Evolutionary conservation across 1,284 basidiomycete genomes (phyloP).

Genomic region (Flammula alnicola): DNA sequence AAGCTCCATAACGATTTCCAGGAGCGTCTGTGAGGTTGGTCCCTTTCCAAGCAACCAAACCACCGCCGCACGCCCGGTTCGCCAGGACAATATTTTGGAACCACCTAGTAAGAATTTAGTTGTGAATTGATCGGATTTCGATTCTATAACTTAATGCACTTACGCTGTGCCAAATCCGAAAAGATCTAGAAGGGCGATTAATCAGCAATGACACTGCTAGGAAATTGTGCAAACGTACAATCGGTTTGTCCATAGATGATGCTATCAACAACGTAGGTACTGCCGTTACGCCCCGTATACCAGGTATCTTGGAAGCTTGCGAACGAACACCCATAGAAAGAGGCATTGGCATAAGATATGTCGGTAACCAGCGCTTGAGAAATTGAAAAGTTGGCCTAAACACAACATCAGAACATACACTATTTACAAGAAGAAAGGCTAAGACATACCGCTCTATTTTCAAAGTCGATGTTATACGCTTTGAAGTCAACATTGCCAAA

Average conservation of each 20-base stretch:
- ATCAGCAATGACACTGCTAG: neutral
- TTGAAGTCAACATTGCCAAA: slow-evolving; percentile 66
- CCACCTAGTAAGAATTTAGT: no score
- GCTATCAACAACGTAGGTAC: slow-evolving; percentile 65
- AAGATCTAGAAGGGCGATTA: slow-evolving; percentile 40
- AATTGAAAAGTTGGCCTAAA: slow-evolving; percentile 59
- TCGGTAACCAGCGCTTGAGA: slow-evolving; percentile 64
- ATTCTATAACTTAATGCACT: no score
- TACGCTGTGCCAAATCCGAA: slow-evolving; percentile 64
- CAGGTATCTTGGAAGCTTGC: slow-evolving; percentile 70
- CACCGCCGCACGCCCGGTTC: slow-evolving; percentile 66
- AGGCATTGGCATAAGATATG: slow-evolving; percentile 65
- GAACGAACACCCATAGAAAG: slow-evolving; percentile 70
- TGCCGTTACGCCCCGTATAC: slow-evolving; percentile 64
- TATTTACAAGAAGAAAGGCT: neutral
- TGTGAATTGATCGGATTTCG: no score
- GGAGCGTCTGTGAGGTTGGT: slow-evolving; percentile 57
- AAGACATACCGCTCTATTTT: slow-evolving; percentile 61
- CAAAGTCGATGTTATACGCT: slow-evolving; percentile 69
- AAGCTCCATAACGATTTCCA: slow-evolving; percentile 62
- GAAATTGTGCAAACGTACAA: slow-evolving; percentile 47
- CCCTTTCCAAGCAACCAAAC: slow-evolving; percentile 65
- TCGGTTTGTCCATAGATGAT: slow-evolving; percentile 68
- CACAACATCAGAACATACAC: neutral
- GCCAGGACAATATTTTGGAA: slow-evolving; percentile 64